phyloP scores from a whole-genome alignment of 225 moss, liverwort and hornwort genomes.

The Pseudoscleropodium purum region DNA sequence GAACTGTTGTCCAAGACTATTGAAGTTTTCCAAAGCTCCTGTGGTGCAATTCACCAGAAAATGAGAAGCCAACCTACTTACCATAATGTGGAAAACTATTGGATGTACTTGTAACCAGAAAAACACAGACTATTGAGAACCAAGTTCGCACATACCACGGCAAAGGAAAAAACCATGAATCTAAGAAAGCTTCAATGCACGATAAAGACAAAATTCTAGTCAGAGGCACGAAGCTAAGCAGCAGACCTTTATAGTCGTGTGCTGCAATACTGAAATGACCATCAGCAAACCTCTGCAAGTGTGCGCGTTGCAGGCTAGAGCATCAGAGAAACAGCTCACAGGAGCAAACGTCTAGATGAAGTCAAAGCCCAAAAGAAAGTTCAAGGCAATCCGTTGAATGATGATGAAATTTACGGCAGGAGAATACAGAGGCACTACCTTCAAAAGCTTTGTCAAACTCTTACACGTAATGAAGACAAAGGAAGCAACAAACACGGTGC shows the following conservation, averaged over 20 bases:
- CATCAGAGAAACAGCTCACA: background rate
- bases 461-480: background rate
- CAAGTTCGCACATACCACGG: background rate
- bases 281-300: conserved; percentile 79
- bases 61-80: background rate
- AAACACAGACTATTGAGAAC: background rate
- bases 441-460: background rate
- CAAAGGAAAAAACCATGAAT: background rate
- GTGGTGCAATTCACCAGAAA: background rate
- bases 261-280: conserved; percentile 70
- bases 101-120: background rate
- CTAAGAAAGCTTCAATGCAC: background rate
- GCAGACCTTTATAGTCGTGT: conserved; percentile 81
- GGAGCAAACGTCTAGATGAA: background rate
- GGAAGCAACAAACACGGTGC: background rate
- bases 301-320: background rate
- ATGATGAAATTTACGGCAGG: background rate
- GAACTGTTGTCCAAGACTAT: conserved; percentile 74
- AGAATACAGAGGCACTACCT: background rate
- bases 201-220: background rate
- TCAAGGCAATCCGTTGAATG: background rate
- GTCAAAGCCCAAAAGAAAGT: background rate
- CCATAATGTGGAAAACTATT: background rate
- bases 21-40: conserved; percentile 86
- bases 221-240: background rate